phyloP scores from a whole-genome alignment of 2,329 filamentous ascomycete species.

The Cladosporium sp. region DNA sequence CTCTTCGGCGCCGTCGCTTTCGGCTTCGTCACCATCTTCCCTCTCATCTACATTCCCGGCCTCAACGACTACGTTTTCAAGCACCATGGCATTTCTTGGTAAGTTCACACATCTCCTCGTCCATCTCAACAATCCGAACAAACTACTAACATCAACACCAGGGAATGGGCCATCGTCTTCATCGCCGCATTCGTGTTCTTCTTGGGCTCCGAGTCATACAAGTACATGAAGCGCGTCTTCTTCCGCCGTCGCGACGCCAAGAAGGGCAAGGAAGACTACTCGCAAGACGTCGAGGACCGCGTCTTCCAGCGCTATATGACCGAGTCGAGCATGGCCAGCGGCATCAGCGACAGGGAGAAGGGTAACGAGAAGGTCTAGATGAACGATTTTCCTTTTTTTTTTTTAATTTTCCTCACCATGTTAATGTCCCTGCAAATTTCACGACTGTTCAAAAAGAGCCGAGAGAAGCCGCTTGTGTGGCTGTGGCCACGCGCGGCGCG shows the following conservation, averaged over 20 bases:
- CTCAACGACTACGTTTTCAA: constrained; percentile 63
- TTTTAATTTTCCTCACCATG: not conserved
- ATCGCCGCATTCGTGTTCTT: constrained; percentile 60
- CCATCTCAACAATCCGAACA: not conserved
- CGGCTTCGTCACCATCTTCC: constrained; percentile 45
- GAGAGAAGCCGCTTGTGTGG: not conserved
- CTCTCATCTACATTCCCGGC: constrained; percentile 60
- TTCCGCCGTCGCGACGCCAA: constrained; percentile 15
- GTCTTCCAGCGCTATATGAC: constrained; percentile 14
- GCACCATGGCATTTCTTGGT: constrained; percentile 60
- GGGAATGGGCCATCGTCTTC: constrained; percentile 65
- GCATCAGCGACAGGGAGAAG: constrained; percentile 4
- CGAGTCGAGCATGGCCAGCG: constrained; percentile 10
- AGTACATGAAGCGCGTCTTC: constrained; percentile 56
- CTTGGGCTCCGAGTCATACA: constrained; percentile 61
- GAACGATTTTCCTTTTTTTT: not conserved
- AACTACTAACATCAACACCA: not conserved
- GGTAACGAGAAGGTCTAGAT: constrained; percentile 9
- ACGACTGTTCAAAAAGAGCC: not conserved
- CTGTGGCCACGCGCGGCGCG: too few species aligned
- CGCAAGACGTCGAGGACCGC: constrained; percentile 6
- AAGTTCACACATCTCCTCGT: not conserved
- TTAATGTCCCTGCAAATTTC: not conserved
- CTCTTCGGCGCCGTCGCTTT: constrained; percentile 43
- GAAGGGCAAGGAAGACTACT: constrained; percentile 13